These are phyloP conservation scores for Globisporangium cederbergense DNA, from an alignment of 352 stramenopile genomes.

Conservation along the genomic window DNA sequence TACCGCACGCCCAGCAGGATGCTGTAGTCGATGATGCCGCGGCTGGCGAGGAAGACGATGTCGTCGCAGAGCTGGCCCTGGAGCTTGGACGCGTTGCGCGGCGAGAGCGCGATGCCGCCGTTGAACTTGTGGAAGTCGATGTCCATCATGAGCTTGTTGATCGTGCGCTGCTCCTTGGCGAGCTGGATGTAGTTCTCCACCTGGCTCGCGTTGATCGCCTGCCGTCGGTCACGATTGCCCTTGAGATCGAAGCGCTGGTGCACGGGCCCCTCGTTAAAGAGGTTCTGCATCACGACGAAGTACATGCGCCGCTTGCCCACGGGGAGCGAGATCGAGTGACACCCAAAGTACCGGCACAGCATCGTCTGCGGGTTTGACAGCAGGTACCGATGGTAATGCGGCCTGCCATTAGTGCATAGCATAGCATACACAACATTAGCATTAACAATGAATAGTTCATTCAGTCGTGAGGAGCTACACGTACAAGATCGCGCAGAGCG, in stretches of 20 bases:
- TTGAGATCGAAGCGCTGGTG: conserved; percentile 83
- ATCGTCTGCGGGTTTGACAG: conserved; percentile 69
- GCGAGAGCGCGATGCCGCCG: conserved; percentile 50
- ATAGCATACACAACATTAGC: not conserved
- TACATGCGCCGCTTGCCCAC: conserved; percentile 85
- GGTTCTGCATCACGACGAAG: conserved; percentile 88
- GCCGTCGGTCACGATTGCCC: conserved; percentile 70
- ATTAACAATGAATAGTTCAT: not conserved
- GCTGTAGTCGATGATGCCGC: conserved; percentile 85
- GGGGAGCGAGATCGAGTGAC: conserved; percentile 80
- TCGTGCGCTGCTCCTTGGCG: conserved; percentile 51
- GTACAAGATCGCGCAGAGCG: conserved; percentile 72
- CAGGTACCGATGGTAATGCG: conserved; percentile 79
- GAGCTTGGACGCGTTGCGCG: conserved; percentile 32
- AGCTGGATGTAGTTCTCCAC: conserved; percentile 66
- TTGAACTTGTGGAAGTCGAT: conserved; percentile 84
- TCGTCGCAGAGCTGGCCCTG: conserved; percentile 77
- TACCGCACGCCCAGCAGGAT: conserved; percentile 73
- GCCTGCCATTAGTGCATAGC: conserved; percentile 14
- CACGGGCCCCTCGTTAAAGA: conserved; percentile 78
- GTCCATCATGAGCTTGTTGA: conserved; percentile 81
- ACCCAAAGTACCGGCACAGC: conserved; percentile 82
- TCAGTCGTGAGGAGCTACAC: conserved; percentile 9
- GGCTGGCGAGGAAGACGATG: conserved; percentile 78
- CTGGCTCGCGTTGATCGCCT: conserved; percentile 56